Evolutionary conservation across 768 basidiomycete genomes (phyloP).

Genomic region (Lepiota brunneoincarnata): DNA sequence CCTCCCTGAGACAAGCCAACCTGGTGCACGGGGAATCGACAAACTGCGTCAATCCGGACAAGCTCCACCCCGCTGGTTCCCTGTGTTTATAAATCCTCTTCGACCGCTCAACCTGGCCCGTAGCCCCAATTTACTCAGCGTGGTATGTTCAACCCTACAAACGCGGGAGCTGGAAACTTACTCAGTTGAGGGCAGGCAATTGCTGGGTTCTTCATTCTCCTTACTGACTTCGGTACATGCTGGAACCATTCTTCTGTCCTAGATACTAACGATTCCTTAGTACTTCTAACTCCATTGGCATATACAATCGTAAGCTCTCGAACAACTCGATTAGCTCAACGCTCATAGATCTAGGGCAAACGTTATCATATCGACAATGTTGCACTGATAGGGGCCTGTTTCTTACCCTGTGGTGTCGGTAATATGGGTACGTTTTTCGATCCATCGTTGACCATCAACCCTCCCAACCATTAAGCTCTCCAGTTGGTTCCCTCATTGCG

Average conservation of each 20-base stretch:
- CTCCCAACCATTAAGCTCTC: slow-evolving; percentile 53
- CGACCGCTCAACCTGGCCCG: slow-evolving; percentile 40
- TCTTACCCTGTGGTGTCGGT: slow-evolving; percentile 55
- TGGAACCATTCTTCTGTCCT: neutral
- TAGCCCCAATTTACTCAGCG: slow-evolving; percentile 50
- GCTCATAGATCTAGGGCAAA: slow-evolving; percentile 37
- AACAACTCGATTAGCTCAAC: slow-evolving; percentile 14
- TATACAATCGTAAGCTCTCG: slow-evolving; percentile 58
- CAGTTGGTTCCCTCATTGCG: slow-evolving; percentile 44
- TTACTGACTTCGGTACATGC: slow-evolving; percentile 40
- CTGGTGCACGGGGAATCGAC: slow-evolving; percentile 53
- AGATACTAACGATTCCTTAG: slow-evolving; percentile 28
- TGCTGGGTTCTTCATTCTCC: slow-evolving; percentile 26
- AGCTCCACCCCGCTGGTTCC: slow-evolving; percentile 14
- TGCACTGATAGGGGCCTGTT: slow-evolving; percentile 55
- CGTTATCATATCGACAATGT: slow-evolving; percentile 50
- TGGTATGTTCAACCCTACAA: slow-evolving; percentile 35
- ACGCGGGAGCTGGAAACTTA: slow-evolving; percentile 30
- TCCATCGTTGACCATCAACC: no score
- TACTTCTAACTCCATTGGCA: slow-evolving; percentile 57
- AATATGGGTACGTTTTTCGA: slow-evolving; percentile 43
- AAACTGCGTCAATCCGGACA: slow-evolving; percentile 26
- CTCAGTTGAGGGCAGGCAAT: slow-evolving; percentile 22
- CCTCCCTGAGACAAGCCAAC: slow-evolving; percentile 68
- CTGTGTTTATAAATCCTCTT: slow-evolving; percentile 55